Percentiles rank a stretch among this genome's conserved stretches.
phyloP scores from a whole-genome alignment of 257 asterid species.

The Ballota nigra region DNA sequence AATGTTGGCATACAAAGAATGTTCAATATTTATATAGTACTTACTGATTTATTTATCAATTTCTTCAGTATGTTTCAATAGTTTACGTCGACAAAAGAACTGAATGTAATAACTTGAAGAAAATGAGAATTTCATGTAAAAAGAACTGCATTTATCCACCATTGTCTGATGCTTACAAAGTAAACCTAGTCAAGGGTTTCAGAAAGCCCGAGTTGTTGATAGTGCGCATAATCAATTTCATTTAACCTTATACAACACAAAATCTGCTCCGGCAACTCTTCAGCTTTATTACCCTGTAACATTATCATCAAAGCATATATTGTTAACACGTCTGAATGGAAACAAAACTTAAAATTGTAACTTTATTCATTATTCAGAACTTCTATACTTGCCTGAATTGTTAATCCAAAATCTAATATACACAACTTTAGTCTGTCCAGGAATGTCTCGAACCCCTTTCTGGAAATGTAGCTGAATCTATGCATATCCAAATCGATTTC shows the following conservation, averaged over 20 bases:
- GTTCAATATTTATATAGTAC: neutral
- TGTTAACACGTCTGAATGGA: neutral
- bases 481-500: slow-evolving; percentile 98
- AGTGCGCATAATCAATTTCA: slow-evolving; percentile 75
- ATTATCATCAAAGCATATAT: slow-evolving; percentile 17
- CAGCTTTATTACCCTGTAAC: slow-evolving; percentile 82
- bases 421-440: slow-evolving; percentile 79
- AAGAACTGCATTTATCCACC: slow-evolving; percentile 24
- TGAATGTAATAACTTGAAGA: neutral
- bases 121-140: slow-evolving; percentile 11
- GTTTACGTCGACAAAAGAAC: neutral
- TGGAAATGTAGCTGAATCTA: slow-evolving; percentile 89
- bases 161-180: slow-evolving; percentile 30
- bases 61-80: neutral
- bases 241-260: slow-evolving; percentile 86
- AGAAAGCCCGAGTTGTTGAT: slow-evolving; percentile 59
- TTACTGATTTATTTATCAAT: neutral
- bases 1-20: neutral
- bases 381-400: slow-evolving; percentile 73
- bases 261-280: slow-evolving; percentile 94
- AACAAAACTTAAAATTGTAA: neutral
- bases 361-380: neutral
- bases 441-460: slow-evolving; percentile 88
- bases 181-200: slow-evolving; percentile 37
- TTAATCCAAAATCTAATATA: slow-evolving; percentile 81